Base-by-base conservation (phyloP, 768 basidiomycete species). In the Suillus clintonianus region DNA sequence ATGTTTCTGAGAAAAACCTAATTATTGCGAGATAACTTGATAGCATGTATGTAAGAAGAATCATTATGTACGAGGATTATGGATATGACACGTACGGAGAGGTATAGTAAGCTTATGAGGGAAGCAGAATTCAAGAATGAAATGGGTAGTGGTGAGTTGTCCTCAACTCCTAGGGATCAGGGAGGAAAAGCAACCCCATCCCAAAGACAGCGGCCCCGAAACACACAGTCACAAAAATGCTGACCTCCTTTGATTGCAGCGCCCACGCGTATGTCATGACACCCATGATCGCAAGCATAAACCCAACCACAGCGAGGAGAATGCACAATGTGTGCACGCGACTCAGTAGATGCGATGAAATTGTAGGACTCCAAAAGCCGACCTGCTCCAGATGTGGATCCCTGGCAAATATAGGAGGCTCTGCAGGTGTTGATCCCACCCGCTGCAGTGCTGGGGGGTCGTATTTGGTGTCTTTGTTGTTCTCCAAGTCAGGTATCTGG, bases 321-420 rank as follows among this genome's bases (percentile, higher is more conserved):
- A 87, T 81, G 65, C 83, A 86, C 5, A 87, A 71, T 30, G 76
- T 64, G 61, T 87, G 85, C 37, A 78, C 81, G 22, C 82, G 79
- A 59, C 78, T 80, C 41, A 88, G 77, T 30, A 88, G 72, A 64
- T 83, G 80, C 10, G 68, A 70, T 11, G 74, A 77, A 77, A 57
- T 83, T 75, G 30, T 77, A 8, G 22, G 48, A 30, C 69, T 34
- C 64, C 70, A 71, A 70, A 86, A 84, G 10, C 84, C 84, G 24
- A 85, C 81, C 64, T 81, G 81, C 56, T 83, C 83, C 9, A 88
- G 65, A 60, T 83, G 84, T 6, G 86, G 85, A 67, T 85, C 77
- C 22, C 71, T 64, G 6, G 75, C 82, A 68, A 80, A 79, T 34
- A 85, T 75, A 4, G 72, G 71, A 1, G 71, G 71, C 27, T 75